Evolutionary conservation across 805 yeast genomes (phyloP).

Genomic region (Metschnikowia cerradonensis): DNA sequence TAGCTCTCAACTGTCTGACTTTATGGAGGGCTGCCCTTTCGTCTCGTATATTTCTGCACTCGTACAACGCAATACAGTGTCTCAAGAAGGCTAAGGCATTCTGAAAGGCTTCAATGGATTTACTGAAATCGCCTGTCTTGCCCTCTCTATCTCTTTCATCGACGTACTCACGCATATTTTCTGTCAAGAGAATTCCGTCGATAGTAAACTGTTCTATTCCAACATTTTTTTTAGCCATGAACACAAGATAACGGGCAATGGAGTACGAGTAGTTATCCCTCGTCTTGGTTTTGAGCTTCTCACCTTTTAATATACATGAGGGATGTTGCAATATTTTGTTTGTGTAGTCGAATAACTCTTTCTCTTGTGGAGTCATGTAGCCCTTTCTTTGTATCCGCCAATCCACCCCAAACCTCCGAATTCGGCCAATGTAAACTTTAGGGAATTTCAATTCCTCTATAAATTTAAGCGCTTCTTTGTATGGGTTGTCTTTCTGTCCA

Average conservation of each 20-base stretch:
- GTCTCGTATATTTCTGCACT: background rate
- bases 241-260: slow-evolving; percentile 2
- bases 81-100: background rate
- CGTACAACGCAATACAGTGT: background rate
- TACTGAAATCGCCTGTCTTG: background rate
- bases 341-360: background rate
- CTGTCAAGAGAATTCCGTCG: background rate
- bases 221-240: background rate
- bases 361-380: background rate
- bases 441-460: background rate
- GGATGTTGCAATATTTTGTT: background rate
- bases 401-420: background rate
- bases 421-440: background rate
- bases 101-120: background rate
- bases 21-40: background rate
- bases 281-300: background rate
- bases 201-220: background rate
- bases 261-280: slow-evolving; percentile 1
- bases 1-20: background rate
- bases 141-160: background rate
- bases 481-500: background rate
- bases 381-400: background rate
- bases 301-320: background rate
- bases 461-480: background rate
- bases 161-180: background rate